Evolutionary conservation across 1,284 basidiomycete genomes (phyloP), one percentile per base, ranked within the genome.

Genomic region (Phellopilus nigrolimitatus): DNA sequence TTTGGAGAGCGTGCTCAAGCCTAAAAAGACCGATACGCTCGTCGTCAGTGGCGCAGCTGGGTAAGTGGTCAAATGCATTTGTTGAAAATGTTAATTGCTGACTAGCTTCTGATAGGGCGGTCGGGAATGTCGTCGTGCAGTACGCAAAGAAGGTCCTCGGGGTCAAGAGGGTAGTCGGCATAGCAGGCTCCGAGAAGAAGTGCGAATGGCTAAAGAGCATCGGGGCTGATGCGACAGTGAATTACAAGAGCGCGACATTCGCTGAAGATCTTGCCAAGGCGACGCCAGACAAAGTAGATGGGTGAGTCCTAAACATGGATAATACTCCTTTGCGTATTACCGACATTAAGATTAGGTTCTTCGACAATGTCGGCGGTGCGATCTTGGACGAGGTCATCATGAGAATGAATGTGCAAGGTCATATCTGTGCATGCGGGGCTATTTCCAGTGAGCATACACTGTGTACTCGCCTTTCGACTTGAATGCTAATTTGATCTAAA

Each of bases 141-240:
- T 59, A 66, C 51, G 66, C 66, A 45, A 68, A 68, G 54, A 60
- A 68, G 25, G 59, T 73, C 38, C 57, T 70, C 27, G 71, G 69
- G 6, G 69, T 69, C 59, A 61, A 63, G 52, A 66, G 66, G 36
- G 72, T 76, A 47, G 63, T 76, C 54, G 73, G 71, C 27, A 70
- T 75, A 44, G 74, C 73, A 1, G 74, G 74, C 36, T 69, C 70
- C 3, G 61, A 64, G 15, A 69, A 69, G 40, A 76, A 76, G 66
- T 73, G 71, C 61, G 57, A 64, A 2, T 75, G 69, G 71, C 62
- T 68, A 50, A 65, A 71, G 51, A 64, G 64, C 31, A 63, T 73
- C 49, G 71, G 71, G 1, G 71, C 71, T 34, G 73, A 76, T 62
- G 64, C 64, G 28, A 71, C 69, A 25, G 61, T 75, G 62, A 72